Conservation (phyloP, 1,284 basidiomycete species). For the Taiwanofungus camphoratus region DNA sequence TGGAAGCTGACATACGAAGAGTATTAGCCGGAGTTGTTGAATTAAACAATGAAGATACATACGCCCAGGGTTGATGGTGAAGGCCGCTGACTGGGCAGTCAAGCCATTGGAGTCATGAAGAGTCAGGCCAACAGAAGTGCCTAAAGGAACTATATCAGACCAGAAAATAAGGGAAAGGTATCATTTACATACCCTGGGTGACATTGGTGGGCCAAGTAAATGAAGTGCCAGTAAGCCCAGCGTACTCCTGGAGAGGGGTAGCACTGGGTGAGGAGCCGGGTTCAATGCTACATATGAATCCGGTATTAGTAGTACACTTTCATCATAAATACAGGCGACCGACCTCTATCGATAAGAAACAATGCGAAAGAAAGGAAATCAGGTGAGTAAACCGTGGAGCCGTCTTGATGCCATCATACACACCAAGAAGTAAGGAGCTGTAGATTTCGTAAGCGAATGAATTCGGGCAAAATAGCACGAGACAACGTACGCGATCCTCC, state of each 20-base stretch:
- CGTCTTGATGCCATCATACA: conserved; percentile 1
- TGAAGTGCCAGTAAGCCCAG: conserved; percentile 16
- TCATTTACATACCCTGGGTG: conserved; percentile 14
- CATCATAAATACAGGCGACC: neutral
- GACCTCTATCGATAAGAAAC: neutral
- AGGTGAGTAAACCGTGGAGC: neutral
- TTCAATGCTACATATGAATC: conserved; percentile 24
- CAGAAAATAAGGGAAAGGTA: neutral
- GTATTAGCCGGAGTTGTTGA: conserved; percentile 4
- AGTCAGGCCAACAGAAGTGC: conserved; percentile 41
- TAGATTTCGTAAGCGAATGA: neutral
- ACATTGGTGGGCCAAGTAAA: conserved; percentile 27
- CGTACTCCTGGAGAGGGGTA: conserved; percentile 22
- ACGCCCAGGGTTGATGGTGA: conserved; percentile 46
- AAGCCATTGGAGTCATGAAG: conserved; percentile 49
- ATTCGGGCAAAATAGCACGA: neutral
- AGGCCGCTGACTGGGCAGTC: conserved; percentile 40
- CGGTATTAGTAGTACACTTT: too few species aligned
- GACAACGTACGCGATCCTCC: conserved; percentile 22
- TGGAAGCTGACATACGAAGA: conserved; percentile 6
- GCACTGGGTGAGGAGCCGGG: conserved; percentile 21
- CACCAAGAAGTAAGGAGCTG: conserved; percentile 26
- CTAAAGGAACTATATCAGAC: conserved; percentile 24
- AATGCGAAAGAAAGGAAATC: neutral
- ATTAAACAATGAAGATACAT: conserved; percentile 12